Conservation (phyloP, 2,329 filamentous ascomycete genomes). For the Emmonsiellopsis sp. region DNA sequence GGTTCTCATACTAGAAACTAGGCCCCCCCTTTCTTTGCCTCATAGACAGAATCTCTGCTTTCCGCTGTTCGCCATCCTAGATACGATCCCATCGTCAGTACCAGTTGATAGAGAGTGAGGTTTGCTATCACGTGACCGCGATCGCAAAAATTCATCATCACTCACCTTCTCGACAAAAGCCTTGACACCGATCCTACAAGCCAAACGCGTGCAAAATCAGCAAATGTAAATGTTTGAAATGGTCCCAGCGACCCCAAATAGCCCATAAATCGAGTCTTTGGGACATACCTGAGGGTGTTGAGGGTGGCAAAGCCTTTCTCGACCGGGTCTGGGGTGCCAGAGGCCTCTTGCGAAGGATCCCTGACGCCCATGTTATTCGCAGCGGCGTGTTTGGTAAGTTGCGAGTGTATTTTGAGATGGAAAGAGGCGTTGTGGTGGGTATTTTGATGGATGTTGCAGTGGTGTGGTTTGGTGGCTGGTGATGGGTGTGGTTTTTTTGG, state of each 20-base stretch:
- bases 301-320: conserved; percentile 78
- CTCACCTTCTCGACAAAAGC: conserved; percentile 60
- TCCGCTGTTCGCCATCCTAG: conserved; percentile 70
- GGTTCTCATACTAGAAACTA: conserved; percentile 58
- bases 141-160: not conserved
- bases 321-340: conserved; percentile 48
- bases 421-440: conserved; percentile 11
- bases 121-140: conserved; percentile 11
- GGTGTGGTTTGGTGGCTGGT: not conserved
- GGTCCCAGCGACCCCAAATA: not conserved
- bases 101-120: not conserved
- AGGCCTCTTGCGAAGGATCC: conserved; percentile 44
- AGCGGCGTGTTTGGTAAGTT: conserved; percentile 1
- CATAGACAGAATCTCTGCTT: conserved; percentile 94
- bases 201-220: conserved; percentile 4
- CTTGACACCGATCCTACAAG: conserved; percentile 52
- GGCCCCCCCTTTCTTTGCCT: conserved; percentile 79
- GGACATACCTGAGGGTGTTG: conserved; percentile 64
- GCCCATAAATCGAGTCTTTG: not conserved
- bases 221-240: not conserved
- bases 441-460: conserved; percentile 13
- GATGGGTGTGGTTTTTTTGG: conserved; percentile 5
- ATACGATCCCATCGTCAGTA: conserved; percentile 4
- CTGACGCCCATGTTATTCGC: conserved; percentile 43
- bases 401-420: conserved; percentile 11